Evolutionary conservation across 1,284 basidiomycete species (phyloP).

Genomic region (Heterobasidion occidentale): DNA sequence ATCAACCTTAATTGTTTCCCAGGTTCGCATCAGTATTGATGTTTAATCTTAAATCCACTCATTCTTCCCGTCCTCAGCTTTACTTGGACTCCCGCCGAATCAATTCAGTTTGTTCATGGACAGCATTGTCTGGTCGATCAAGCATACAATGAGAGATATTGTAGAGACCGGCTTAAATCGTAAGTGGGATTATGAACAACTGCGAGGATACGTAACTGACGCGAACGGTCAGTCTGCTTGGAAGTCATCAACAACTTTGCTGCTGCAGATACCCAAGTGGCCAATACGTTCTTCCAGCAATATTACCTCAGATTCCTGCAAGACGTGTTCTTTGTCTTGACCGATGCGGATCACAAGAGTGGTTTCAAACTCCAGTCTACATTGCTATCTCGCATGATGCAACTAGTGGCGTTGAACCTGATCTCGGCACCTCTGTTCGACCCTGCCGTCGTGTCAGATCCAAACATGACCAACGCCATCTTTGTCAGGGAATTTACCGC

Average conservation of each 20-base stretch:
- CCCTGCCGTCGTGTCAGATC: slow-evolving; percentile 64
- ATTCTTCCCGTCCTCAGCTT: slow-evolving; percentile 36
- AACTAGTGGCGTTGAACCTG: slow-evolving; percentile 80
- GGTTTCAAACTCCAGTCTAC: slow-evolving; percentile 90
- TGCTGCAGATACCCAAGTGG: slow-evolving; percentile 66
- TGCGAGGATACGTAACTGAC: not conserved
- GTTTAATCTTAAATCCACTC: not conserved
- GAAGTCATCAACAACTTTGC: slow-evolving; percentile 98
- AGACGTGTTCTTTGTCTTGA: slow-evolving; percentile 96
- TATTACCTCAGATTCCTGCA: slow-evolving; percentile 93
- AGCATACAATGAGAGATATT: slow-evolving; percentile 99
- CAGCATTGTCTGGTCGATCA: slow-evolving; percentile 98
- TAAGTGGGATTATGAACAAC: slow-evolving; percentile 30
- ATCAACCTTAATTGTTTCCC: slow-evolving; percentile 97
- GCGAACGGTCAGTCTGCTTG: slow-evolving; percentile 61
- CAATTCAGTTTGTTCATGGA: slow-evolving; percentile 99
- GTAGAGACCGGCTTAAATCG: slow-evolving; percentile 90
- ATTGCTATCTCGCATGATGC: slow-evolving; percentile 91
- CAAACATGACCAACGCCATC: slow-evolving; percentile 72
- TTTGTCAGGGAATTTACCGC: slow-evolving; percentile 89
- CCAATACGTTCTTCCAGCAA: slow-evolving; percentile 79
- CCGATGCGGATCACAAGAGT: slow-evolving; percentile 98
- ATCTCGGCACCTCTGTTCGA: slow-evolving; percentile 88
- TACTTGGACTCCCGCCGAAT: slow-evolving; percentile 80
- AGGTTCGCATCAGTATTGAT: slow-evolving; percentile 40